These are phyloP conservation scores for Annulohypoxylon maeteangense DNA, from an alignment of 495 filamentous ascomycete species.

Conservation along the genomic window DNA sequence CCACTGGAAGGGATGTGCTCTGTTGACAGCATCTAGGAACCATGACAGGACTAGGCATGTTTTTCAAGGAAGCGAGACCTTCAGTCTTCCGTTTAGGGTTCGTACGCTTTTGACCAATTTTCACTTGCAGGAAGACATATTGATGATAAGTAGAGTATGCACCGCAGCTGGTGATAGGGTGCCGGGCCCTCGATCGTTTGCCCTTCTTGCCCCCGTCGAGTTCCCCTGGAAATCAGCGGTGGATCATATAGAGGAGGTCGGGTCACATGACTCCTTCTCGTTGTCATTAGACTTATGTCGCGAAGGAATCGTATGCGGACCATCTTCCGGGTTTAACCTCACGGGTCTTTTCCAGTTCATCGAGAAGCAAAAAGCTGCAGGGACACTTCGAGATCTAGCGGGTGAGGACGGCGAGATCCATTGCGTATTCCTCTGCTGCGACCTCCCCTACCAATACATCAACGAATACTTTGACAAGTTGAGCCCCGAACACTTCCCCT, in stretches of 20 bases:
- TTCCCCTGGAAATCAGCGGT: slow-evolving; percentile 68
- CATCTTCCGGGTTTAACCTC: slow-evolving; percentile 68
- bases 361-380: slow-evolving; percentile 57
- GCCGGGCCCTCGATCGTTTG: slow-evolving; percentile 66
- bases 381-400: slow-evolving; percentile 56
- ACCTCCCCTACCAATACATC: slow-evolving; percentile 73
- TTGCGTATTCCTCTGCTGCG: slow-evolving; percentile 70
- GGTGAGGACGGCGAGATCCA: slow-evolving; percentile 60
- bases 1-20: not conserved
- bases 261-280: slow-evolving; percentile 63
- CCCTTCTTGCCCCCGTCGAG: slow-evolving; percentile 61
- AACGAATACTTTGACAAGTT: slow-evolving; percentile 68
- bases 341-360: slow-evolving; percentile 65
- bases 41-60: slow-evolving; percentile 65
- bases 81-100: slow-evolving; percentile 59
- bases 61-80: slow-evolving; percentile 64
- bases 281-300: slow-evolving; percentile 65
- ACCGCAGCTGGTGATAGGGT: slow-evolving; percentile 66
- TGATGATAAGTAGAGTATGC: slow-evolving; percentile 56
- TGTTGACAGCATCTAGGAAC: slow-evolving; percentile 50
- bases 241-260: slow-evolving; percentile 65
- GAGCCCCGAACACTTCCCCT: slow-evolving; percentile 60
- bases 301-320: slow-evolving; percentile 68
- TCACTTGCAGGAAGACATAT: not conserved
- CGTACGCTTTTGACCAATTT: not conserved